Evolutionary conservation across 495 filamentous ascomycete genomes (phyloP).

Genomic region (Penicillium manginii): DNA sequence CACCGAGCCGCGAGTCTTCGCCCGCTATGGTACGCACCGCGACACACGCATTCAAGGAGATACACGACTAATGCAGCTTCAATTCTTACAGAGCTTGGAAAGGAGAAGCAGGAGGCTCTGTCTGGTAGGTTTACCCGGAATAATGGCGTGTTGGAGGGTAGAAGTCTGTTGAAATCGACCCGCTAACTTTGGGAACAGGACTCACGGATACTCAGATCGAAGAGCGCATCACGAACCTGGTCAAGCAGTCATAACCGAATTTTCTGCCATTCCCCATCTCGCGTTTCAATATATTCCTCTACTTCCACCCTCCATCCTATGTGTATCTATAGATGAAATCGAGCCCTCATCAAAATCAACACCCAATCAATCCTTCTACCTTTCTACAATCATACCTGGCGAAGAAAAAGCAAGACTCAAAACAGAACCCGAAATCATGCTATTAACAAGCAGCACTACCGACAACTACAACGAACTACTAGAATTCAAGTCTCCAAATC

Average conservation of each 20-base stretch:
- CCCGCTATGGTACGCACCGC: slow-evolving; percentile 75
- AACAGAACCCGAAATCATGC: too few species aligned
- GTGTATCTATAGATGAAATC: slow-evolving; percentile 54
- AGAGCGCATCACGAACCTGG: slow-evolving; percentile 78
- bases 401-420: too few species aligned
- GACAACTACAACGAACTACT: slow-evolving; percentile 26
- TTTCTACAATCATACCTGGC: too few species aligned
- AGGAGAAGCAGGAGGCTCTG: slow-evolving; percentile 84
- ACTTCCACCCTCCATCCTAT: slow-evolving; percentile 30
- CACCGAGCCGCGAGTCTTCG: slow-evolving; percentile 82
- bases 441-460: neutral
- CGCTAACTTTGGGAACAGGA: slow-evolving; percentile 54
- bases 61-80: slow-evolving; percentile 4
- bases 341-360: slow-evolving; percentile 20
- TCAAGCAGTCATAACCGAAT: slow-evolving; percentile 59
- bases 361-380: neutral
- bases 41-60: slow-evolving; percentile 26
- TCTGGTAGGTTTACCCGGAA: slow-evolving; percentile 57
- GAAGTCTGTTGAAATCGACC: neutral
- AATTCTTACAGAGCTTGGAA: slow-evolving; percentile 68
- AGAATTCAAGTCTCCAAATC: slow-evolving; percentile 65
- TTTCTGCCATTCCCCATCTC: slow-evolving; percentile 7
- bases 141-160: neutral
- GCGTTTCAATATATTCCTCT: slow-evolving; percentile 27
- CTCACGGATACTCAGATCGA: slow-evolving; percentile 92